Evolutionary conservation across 352 stramenopile species (phyloP).

Genomic region (Phytophthora citricola): DNA sequence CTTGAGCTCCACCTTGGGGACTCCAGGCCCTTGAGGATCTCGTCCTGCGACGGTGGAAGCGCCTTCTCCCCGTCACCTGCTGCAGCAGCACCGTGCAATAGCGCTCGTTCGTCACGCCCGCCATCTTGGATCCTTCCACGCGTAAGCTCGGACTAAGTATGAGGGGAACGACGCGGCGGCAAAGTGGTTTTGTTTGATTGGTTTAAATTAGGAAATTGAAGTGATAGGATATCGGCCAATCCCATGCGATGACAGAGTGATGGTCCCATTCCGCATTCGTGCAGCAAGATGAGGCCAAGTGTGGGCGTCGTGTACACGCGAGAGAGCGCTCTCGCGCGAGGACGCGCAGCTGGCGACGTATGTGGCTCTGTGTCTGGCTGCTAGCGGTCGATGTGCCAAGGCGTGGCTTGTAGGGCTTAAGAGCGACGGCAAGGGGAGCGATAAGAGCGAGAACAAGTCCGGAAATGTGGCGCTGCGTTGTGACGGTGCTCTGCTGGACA

Average conservation of each 20-base stretch:
- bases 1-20: conserved; percentile 96
- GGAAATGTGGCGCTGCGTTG: conserved; percentile 41
- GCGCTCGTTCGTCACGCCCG: conserved; percentile 85
- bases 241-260: background rate
- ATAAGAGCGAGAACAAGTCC: conserved; percentile 5
- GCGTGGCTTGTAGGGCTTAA: conserved; percentile 52
- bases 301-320: conserved; percentile 70
- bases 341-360: conserved; percentile 68
- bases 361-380: conserved; percentile 59
- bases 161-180: conserved; percentile 8
- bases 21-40: conserved; percentile 98
- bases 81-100: conserved; percentile 88
- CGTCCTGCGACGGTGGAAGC: conserved; percentile 89
- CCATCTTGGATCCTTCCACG: conserved; percentile 47
- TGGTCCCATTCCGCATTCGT: conserved; percentile 13
- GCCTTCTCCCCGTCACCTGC: conserved; percentile 67
- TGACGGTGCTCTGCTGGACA: conserved; percentile 56
- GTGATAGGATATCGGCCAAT: conserved; percentile 14
- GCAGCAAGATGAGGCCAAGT: conserved; percentile 28
- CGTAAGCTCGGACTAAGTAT: conserved; percentile 9
- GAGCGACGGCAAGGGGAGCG: background rate
- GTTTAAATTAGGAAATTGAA: conserved; percentile 30
- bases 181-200: conserved; percentile 30
- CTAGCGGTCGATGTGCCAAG: conserved; percentile 55
- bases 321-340: conserved; percentile 56